Conservation (phyloP, 2,329 filamentous ascomycete genomes). For the Alternaria metachromatica region DNA sequence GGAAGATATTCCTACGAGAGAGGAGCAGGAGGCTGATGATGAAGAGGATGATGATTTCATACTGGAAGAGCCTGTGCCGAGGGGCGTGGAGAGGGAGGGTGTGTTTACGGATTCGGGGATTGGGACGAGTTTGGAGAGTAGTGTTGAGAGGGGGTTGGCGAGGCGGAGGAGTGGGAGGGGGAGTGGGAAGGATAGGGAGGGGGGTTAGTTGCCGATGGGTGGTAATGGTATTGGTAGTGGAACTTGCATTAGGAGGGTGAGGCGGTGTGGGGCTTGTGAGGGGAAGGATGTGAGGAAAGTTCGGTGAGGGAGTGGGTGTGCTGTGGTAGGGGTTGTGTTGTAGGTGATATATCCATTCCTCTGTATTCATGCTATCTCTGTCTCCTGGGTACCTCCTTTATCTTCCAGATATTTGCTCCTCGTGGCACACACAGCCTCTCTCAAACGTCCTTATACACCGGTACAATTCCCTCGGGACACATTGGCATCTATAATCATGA, state of each 20-base stretch:
- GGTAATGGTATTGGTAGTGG: conserved; percentile 3
- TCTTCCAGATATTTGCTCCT: too few species aligned
- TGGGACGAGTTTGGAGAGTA: conserved; percentile 56
- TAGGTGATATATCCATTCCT: neutral
- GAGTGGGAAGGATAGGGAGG: neutral
- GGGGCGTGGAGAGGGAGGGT: conserved; percentile 9
- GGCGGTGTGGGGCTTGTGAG: neutral
- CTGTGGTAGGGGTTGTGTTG: neutral
- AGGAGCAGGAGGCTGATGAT: conserved; percentile 52
- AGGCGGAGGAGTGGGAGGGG: conserved; percentile 20
- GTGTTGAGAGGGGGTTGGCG: conserved; percentile 20
- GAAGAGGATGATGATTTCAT: conserved; percentile 55
- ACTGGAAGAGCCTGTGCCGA: conserved; percentile 39
- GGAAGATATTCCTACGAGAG: conserved; percentile 29
- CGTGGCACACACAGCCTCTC: neutral
- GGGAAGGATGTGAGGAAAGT: neutral
- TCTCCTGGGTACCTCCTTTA: neutral
- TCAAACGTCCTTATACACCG: neutral
- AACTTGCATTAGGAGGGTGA: neutral
- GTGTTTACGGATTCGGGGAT: conserved; percentile 53
- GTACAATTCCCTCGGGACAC: neutral
- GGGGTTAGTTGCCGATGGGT: neutral
- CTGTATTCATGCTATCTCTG: neutral
- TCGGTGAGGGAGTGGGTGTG: neutral
- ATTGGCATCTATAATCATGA: neutral